Conservation (phyloP, 2,329 filamentous ascomycete species). For the Endothia cerciana region DNA sequence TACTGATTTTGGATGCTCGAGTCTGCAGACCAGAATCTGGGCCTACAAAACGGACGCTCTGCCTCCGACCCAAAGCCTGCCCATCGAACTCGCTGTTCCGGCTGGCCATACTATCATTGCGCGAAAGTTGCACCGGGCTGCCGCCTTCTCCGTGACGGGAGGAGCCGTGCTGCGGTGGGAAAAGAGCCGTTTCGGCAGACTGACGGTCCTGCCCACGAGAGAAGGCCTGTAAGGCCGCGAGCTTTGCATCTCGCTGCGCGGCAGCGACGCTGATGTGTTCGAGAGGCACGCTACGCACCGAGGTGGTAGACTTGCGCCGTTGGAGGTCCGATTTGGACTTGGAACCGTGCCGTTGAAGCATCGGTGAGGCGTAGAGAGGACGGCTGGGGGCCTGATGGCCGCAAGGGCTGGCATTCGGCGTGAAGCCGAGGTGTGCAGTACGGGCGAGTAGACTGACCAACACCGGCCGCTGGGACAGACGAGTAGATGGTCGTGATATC, state of each 20-base stretch:
- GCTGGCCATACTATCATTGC: conserved; percentile 30
- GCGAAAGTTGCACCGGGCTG: conserved; percentile 27
- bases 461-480: not conserved
- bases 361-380: conserved; percentile 33
- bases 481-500: not conserved
- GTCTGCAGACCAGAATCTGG: conserved; percentile 31
- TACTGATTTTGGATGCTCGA: conserved; percentile 22
- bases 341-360: conserved; percentile 56
- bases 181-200: conserved; percentile 40
- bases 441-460: not conserved
- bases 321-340: conserved; percentile 48
- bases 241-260: conserved; percentile 62
- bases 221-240: conserved; percentile 66
- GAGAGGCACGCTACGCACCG: conserved; percentile 49
- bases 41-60: conserved; percentile 60
- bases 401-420: not conserved
- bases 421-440: not conserved
- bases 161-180: conserved; percentile 37
- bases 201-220: conserved; percentile 51
- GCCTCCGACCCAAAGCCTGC: conserved; percentile 45
- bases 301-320: conserved; percentile 59
- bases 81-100: conserved; percentile 32
- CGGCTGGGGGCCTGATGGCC: not conserved
- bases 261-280: conserved; percentile 53
- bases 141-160: conserved; percentile 22